These are phyloP conservation scores for Coemansia umbellata DNA, from an alignment of 192 early-diverging fungal genomes.

Conservation along the genomic window DNA sequence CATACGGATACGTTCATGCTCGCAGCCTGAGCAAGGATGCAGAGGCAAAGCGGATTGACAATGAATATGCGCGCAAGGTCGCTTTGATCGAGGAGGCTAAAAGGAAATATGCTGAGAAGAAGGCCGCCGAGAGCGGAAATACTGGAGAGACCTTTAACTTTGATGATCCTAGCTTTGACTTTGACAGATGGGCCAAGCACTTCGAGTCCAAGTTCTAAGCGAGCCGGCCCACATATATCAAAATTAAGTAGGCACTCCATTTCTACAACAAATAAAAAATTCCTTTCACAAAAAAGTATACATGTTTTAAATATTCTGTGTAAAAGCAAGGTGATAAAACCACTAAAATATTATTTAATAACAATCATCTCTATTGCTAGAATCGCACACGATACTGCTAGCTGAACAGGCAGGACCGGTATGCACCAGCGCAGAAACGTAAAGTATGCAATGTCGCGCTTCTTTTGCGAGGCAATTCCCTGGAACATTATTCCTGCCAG, in stretches of 20 bases:
- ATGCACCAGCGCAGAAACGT: conserved; percentile 29
- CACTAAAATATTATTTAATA: conserved; percentile 8
- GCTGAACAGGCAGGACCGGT: conserved; percentile 25
- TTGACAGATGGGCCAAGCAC: conserved; percentile 47
- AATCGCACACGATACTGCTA: conserved; percentile 26
- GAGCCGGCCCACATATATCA: not conserved
- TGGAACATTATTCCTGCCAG: conserved; percentile 66
- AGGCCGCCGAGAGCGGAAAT: conserved; percentile 14
- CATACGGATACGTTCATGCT: conserved; percentile 42
- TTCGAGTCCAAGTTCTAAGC: conserved; percentile 30
- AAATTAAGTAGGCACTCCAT: conserved; percentile 1
- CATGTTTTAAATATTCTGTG: no score
- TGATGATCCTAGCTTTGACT: conserved; percentile 42
- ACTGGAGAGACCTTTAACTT: conserved; percentile 26
- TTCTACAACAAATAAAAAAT: not conserved
- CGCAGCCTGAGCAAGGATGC: conserved; percentile 38
- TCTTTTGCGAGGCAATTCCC: conserved; percentile 21
- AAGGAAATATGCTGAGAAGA: conserved; percentile 41
- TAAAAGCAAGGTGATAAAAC: no score
- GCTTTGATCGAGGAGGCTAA: conserved; percentile 50
- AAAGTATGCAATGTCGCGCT: conserved; percentile 29
- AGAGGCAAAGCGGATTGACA: conserved; percentile 23
- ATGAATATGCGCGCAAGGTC: conserved; percentile 43
- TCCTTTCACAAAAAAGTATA: no score
- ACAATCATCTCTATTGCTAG: conserved; percentile 19